Base-by-base conservation (phyloP, 208 protist genomes). In the Wallacemonas collosoma region DNA sequence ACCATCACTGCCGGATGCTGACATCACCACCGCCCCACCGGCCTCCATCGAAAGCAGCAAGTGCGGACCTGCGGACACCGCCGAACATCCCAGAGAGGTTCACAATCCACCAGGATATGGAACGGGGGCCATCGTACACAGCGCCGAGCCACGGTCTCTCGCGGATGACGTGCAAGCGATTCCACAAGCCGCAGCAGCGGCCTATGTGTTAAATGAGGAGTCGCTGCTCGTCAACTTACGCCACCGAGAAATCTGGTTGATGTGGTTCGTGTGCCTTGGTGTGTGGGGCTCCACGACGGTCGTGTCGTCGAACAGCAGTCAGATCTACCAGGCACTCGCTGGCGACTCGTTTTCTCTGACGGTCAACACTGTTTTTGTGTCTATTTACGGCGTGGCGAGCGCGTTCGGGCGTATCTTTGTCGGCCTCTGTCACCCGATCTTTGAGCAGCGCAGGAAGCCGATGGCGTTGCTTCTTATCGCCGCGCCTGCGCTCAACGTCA, bases 221-320 rank as follows among this genome's bases (percentile, higher is more conserved):
- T 71, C 86, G 7, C 76, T 95, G 48, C 76, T 54, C 54, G 68
- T 72, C 11, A 95, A 95, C 69, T 26, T 95, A 47, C 77, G 50
- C 5, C 69, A 84, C 66, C 58, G 77, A 26, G 90, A 95, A 39
- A 60, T 95, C 50, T 93, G 90, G 90, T 58, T 95, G n/a, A 73
- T 95, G 86, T 95, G 90, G 90, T 84, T 79, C n/a, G 79, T 93
- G 36, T 95, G 86, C 67, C 83, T 95, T 45, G 87, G 81, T 1
- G 74, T 80, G 60, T 95, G 90, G 90, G 82, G 90, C 56, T 76
- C 83, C 58, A 89, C 87, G 75, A 95, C 90, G 51, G 67, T 95
- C 40, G 82, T 93, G 38, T 89, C 85, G 2, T 82, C 86, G 39
- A 93, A 95, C 79, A 93, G 87, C 77, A 87, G 74, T 12, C 84